These are phyloP conservation scores for Cyathus striatus DNA, from an alignment of 768 basidiomycete species.

Conservation along the genomic window DNA sequence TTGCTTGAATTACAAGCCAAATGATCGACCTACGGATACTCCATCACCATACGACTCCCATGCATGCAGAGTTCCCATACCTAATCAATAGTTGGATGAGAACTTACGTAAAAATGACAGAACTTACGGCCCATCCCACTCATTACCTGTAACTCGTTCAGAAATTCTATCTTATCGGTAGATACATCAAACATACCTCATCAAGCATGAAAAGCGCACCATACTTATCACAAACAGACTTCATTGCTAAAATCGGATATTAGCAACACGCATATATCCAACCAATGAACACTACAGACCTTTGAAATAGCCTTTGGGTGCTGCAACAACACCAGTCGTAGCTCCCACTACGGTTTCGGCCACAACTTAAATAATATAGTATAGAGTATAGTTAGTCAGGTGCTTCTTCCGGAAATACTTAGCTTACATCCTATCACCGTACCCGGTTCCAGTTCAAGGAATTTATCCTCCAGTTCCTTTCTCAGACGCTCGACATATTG, in stretches of 20 bases:
- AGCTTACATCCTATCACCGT: constrained; percentile 77
- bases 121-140: constrained; percentile 85
- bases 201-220: constrained; percentile 81
- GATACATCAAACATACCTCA: constrained; percentile 42
- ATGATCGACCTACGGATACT: constrained; percentile 32
- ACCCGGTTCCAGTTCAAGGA: constrained; percentile 74
- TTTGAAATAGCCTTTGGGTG: constrained; percentile 82
- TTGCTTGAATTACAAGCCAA: neutral
- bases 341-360: constrained; percentile 89
- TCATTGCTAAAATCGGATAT: constrained; percentile 48
- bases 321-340: constrained; percentile 68
- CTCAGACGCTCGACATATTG: constrained; percentile 75
- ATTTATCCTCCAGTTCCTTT: constrained; percentile 82
- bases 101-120: neutral
- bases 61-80: constrained; percentile 83
- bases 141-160: constrained; percentile 49
- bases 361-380: constrained; percentile 42
- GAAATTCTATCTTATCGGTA: neutral
- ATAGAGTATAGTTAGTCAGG: too few relatives aligned
- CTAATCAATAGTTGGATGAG: constrained; percentile 33
- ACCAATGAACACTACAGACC: constrained; percentile 14
- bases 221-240: constrained; percentile 73
- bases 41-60: constrained; percentile 85
- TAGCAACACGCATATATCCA: neutral
- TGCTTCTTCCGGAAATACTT: neutral